Evolutionary conservation across 192 early-diverging fungal genomes (phyloP), one percentile per base, ranked within the genome.

Genomic region (Linnemannia elongata): DNA sequence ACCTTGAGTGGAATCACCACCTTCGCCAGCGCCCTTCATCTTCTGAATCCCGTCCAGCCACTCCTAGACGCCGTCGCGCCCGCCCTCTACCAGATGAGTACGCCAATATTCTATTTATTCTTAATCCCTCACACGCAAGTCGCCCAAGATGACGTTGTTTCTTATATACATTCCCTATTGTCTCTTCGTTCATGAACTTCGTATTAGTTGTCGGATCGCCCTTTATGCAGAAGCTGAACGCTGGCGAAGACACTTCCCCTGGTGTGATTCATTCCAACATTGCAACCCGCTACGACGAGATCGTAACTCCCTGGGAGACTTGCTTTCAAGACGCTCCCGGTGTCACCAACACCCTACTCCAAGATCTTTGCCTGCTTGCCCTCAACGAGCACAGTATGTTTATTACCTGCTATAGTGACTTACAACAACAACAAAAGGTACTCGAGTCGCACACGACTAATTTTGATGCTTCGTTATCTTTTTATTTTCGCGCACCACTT

Each of bases 301-400:
- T 86, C 35, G 79, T 86, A 3, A 86, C 83, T 9, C 83, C 83
- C 6, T 86, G 68, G 10, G 6, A 72, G 20, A 86, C 47, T 38
- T 54, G 69, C 33, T 86, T 33, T 70, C 75, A 77, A 57, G 33
- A 41, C 0, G 66, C 42, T 1, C 15, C 83, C 6, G 78, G 78
- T 8, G 71, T 77, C 70, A 71, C 74, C 38, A 86, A 86, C 49
- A 18, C 30, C 2, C 22, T 80, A 18, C 77, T 86, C n/a, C 83
- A 86, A 54, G 47, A 76, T 30, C 57, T 76, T 13, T 86, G 83
- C 47, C 22, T 70, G 20, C n/a, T 86, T 60, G 72, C 78, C 17
- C 69, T 86, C 24, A 80, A 86, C 35, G 83, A 86, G 33, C 83
- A 86, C 27, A 72, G 83, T 85, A 79, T 73, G 83, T 54, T 39